Evolutionary conservation across 2,329 filamentous ascomycete genomes (phyloP).

Genomic region (Beauveria brongniartii): DNA sequence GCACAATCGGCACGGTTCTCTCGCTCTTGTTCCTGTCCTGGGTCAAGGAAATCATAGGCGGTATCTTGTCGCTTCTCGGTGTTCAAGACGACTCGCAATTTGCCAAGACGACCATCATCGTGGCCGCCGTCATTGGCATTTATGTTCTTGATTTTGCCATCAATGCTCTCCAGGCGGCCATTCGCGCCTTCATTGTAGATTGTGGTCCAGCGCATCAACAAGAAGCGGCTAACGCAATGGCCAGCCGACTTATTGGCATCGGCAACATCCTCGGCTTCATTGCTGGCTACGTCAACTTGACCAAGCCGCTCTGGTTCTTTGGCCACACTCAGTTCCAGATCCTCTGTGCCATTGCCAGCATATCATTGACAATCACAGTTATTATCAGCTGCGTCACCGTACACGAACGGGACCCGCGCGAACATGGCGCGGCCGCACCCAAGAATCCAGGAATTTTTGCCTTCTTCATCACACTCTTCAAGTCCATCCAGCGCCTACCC

Average conservation of each 20-base stretch:
- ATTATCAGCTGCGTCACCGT: slow-evolving; percentile 61
- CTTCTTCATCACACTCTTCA: slow-evolving; percentile 74
- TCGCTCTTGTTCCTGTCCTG: slow-evolving; percentile 65
- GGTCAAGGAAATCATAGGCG: slow-evolving; percentile 63
- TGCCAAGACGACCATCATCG: slow-evolving; percentile 60
- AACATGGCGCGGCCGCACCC: slow-evolving; percentile 55
- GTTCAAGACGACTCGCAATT: slow-evolving; percentile 55
- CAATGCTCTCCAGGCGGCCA: slow-evolving; percentile 91
- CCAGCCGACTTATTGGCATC: slow-evolving; percentile 74
- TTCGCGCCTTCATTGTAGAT: slow-evolving; percentile 89
- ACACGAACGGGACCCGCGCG: slow-evolving; percentile 70
- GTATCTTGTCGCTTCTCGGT: slow-evolving; percentile 62
- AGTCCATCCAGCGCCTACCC: slow-evolving; percentile 69
- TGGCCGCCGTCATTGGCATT: slow-evolving; percentile 76
- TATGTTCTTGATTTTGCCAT: slow-evolving; percentile 91
- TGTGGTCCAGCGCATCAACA: slow-evolving; percentile 89
- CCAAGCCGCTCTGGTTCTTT: slow-evolving; percentile 66
- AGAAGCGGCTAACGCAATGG: slow-evolving; percentile 90
- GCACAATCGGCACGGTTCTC: slow-evolving; percentile 57
- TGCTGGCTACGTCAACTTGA: slow-evolving; percentile 76
- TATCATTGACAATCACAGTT: slow-evolving; percentile 63
- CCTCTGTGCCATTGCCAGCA: slow-evolving; percentile 74
- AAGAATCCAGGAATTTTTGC: slow-evolving; percentile 58
- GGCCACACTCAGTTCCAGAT: slow-evolving; percentile 90
- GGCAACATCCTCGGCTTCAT: slow-evolving; percentile 90